Conservation (phyloP, 225 moss, liverwort and hornwort species). For the Pseudoscleropodium purum region DNA sequence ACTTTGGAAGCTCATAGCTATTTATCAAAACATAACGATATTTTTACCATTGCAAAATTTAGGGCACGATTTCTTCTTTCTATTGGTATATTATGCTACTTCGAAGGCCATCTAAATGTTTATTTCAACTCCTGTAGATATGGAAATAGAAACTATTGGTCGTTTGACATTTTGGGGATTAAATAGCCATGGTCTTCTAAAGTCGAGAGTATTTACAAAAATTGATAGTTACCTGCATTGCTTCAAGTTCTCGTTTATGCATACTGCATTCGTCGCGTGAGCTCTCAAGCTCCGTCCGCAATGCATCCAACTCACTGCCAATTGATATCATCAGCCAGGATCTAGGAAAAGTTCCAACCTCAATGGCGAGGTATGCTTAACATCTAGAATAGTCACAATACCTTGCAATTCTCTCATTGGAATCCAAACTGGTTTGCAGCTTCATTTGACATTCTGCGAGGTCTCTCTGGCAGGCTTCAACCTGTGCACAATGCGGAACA, state of each 20-base stretch:
- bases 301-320: conserved; percentile 50
- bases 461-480: conserved; percentile 38
- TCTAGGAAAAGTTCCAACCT: neutral
- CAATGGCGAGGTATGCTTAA: neutral
- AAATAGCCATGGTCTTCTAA: neutral
- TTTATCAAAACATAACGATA: neutral
- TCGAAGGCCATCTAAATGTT: neutral
- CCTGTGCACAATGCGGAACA: conserved; percentile 22
- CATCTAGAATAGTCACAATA: neutral
- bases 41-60: neutral
- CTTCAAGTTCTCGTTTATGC: conserved; percentile 17
- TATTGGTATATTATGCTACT: neutral
- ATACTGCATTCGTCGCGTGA: conserved; percentile 24
- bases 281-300: conserved; percentile 41
- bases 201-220: neutral
- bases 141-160: neutral
- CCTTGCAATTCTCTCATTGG: conserved; percentile 58
- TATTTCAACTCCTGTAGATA: neutral
- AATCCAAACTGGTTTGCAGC: conserved; percentile 42
- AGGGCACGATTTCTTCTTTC: neutral
- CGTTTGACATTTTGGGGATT: neutral
- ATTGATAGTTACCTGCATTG: conserved; percentile 13
- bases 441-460: conserved; percentile 50
- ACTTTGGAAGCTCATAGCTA: neutral
- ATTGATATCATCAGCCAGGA: neutral